Evolutionary conservation across 805 yeast species (phyloP), one percentile per base, ranked within the genome.

Genomic region (Saccharomycopsis sp.): DNA sequence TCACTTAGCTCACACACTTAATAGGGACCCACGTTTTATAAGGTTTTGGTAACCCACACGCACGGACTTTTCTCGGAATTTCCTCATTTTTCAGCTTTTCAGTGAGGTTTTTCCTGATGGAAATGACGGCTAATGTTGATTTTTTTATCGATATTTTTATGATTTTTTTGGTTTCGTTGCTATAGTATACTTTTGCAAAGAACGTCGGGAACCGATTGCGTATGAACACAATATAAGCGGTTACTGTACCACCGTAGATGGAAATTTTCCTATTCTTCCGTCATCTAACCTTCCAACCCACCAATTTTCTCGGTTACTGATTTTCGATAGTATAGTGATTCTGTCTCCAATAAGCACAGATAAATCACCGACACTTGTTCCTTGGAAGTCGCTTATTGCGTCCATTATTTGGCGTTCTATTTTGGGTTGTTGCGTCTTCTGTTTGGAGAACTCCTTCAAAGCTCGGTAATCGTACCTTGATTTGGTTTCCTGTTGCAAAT

Each of bases 251-350:
- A 29, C 37, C 12, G 37, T 29, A 29, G 37, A 29, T 1, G 63
- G 62, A 18, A 61, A 54, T 24, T 29, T 24, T 15, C 63, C 63
- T 14, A 59, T 46, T 37, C 63, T 29, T 3, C 62, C 62, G 55
- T 61, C 63, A 14, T 12, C 16, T 1, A 56, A 41, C 34, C 44
- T 52, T 2, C 60, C 64, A 15, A 60, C 24, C 61, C 62, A 57
- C 57, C 61, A 57, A 12, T 52, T 21, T 16, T 53, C 53, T 23
- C 41, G 44, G 14, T 46, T 46, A 47, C 37, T 29, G 16, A 46
- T 34, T 46, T 57, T 24, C 7, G 54, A 48, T 9, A 59, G 21
- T 21, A 59, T 34, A n/a, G 21, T 50, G n/a, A 61, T 9, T n/a
- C 37, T 18, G 14, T 61, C 64, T 21, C 51, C 57, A 24, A 50